Base-by-base conservation (phyloP, 2,329 filamentous ascomycete genomes). In the Ceratocystis cacaofunesta region DNA sequence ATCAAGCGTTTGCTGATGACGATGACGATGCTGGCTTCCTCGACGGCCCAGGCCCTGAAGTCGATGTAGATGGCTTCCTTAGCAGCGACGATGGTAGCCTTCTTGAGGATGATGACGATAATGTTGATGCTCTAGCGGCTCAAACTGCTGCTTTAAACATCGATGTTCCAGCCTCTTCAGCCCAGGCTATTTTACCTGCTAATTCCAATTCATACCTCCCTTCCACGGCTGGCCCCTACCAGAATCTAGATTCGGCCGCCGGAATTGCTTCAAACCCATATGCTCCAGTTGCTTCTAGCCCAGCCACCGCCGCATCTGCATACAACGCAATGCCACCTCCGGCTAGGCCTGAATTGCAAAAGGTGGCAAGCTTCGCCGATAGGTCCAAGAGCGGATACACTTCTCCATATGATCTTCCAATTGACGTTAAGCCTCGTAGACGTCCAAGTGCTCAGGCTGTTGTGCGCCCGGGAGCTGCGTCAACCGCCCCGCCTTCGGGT, bases 391-490 rank as follows among this genome's bases (percentile, higher is more conserved):
- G 89, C 65, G 92, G 92, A 6, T 99, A 99, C 73, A 82, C 87
- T 61, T 97, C 92, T 22, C 94, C 94, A 0, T 99, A 96, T 71
- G 95, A 99, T 76, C 79, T 99, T 22, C 94, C 94, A 3, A 89
- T 94, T 75, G 92, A 96, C 65, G 82, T 88, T 32, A 88, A 87
- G 70, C 85, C 87, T 71, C 80, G 85, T 73, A 86, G 88, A 77
- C 79, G 86, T 63, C 74, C 78, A 5, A 85, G 82, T 71, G 79
- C 82, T 70, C 83, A 83, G 67, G 82, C 66, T 15, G 43, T 62
- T n/a, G 62, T 62, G 41, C 58, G 44, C 10, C 57, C 62, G 2
- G 61, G 32, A 12, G 3, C 48, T 15, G 61, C 3, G 19, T 17
- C 57, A 15, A 36, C 46, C 15, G 64, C 44, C 3, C 43, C n/a